Evolutionary conservation across 345 rosid species (phyloP).

Genomic region (Syzygium grande): DNA sequence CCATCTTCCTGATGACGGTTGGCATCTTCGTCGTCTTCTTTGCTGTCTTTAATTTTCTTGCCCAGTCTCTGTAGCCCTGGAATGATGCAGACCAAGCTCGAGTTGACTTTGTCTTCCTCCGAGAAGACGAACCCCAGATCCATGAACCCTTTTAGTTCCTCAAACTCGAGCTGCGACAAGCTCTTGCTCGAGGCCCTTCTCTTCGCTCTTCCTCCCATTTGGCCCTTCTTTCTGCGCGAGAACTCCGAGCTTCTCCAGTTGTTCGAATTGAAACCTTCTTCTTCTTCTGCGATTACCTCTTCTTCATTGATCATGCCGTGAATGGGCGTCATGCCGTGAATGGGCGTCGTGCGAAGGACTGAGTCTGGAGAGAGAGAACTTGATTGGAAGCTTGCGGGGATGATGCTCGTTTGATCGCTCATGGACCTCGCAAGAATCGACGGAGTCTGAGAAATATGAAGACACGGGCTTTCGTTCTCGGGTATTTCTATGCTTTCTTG

Average conservation of each 20-base stretch:
- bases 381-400: background rate
- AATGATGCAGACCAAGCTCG: slow-evolving; percentile 56
- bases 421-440: slow-evolving; percentile 27
- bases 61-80: slow-evolving; percentile 60
- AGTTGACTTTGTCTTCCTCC: slow-evolving; percentile 46
- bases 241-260: background rate
- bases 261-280: background rate
- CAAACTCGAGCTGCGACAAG: slow-evolving; percentile 55
- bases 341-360: slow-evolving; percentile 23
- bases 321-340: slow-evolving; percentile 2
- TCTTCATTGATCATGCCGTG: background rate
- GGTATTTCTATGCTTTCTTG: slow-evolving; percentile 6
- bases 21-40: slow-evolving; percentile 2
- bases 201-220: slow-evolving; percentile 7
- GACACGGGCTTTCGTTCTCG: slow-evolving; percentile 9
- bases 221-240: background rate
- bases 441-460: background rate
- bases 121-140: slow-evolving; percentile 83
- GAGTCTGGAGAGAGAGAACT: slow-evolving; percentile 34
- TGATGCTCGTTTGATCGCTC: slow-evolving; percentile 33
- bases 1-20: background rate
- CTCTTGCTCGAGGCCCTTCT: slow-evolving; percentile 36
- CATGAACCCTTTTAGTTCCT: slow-evolving; percentile 74
- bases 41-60: slow-evolving; percentile 16
- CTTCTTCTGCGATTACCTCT: background rate